Conservation (phyloP, 2,329 filamentous ascomycete genomes). For the Metarhizium anisopliae region DNA sequence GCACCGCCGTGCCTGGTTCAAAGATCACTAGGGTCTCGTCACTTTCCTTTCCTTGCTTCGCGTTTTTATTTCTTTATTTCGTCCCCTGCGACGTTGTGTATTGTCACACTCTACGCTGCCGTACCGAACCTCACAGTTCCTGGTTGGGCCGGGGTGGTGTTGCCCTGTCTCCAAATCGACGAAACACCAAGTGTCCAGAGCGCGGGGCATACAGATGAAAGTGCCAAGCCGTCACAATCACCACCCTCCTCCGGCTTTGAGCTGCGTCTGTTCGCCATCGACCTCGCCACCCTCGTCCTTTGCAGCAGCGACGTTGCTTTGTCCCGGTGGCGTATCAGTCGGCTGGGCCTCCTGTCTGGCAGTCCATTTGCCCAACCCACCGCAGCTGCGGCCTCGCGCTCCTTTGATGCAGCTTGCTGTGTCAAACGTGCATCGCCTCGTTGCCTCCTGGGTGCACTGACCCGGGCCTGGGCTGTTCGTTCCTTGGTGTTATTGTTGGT, state of each 20-base stretch:
- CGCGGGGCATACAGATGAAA: too few relatives aligned
- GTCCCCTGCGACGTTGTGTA: not conserved
- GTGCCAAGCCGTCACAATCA: too few relatives aligned
- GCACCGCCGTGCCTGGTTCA: not conserved
- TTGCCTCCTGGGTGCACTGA: not conserved
- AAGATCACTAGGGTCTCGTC: not conserved
- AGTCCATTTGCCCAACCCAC: not conserved
- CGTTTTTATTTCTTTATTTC: not conserved
- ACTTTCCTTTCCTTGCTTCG: not conserved
- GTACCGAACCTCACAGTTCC: too few relatives aligned
- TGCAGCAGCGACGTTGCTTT: not conserved
- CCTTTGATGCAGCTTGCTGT: too few relatives aligned
- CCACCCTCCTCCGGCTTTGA: too few relatives aligned
- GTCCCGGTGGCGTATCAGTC: not conserved
- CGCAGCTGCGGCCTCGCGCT: not conserved
- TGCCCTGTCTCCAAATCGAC: not conserved
- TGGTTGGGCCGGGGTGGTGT: not conserved
- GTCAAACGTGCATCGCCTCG: not conserved
- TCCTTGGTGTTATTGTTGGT: too few relatives aligned
- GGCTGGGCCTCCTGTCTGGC: not conserved
- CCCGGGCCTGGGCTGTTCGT: not conserved
- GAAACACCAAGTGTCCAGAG: not conserved
- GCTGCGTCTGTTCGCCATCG: not conserved
- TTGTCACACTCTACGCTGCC: too few relatives aligned
- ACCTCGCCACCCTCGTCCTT: not conserved